Evolutionary conservation across 305 asterid genomes (phyloP).

Genomic region (Fraxinus platypoda): DNA sequence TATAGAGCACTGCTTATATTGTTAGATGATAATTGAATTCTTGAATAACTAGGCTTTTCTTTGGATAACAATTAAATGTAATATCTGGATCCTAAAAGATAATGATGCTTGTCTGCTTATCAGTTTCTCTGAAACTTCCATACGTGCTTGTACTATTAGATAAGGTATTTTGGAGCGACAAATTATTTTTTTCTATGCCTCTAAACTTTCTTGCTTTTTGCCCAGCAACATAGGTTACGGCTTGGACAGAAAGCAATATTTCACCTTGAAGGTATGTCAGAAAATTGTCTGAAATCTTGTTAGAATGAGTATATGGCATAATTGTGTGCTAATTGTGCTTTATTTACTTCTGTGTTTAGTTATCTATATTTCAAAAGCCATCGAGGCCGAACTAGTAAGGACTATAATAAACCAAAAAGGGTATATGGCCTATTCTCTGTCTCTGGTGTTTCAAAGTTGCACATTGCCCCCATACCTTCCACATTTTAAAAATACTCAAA

Average conservation of each 20-base stretch:
- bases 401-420: no score
- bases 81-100: neutral
- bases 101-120: neutral
- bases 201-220: constrained; percentile 13
- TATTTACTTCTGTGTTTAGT: no score
- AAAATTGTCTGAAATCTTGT: neutral
- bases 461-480: neutral
- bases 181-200: neutral
- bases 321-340: no score
- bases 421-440: neutral
- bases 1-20: neutral
- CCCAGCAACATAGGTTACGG: constrained; percentile 86
- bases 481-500: neutral
- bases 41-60: neutral
- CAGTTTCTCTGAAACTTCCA: neutral
- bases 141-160: neutral
- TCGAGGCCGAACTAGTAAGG: no score
- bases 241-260: constrained; percentile 97
- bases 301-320: neutral
- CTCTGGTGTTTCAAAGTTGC: neutral
- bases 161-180: neutral
- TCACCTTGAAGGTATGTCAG: constrained; percentile 86
- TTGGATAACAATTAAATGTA: neutral
- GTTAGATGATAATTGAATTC: neutral
- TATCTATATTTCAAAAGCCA: no score